Evolutionary conservation across 495 filamentous ascomycete species (phyloP).

Genomic region (Hypoxylon subgilvum): DNA sequence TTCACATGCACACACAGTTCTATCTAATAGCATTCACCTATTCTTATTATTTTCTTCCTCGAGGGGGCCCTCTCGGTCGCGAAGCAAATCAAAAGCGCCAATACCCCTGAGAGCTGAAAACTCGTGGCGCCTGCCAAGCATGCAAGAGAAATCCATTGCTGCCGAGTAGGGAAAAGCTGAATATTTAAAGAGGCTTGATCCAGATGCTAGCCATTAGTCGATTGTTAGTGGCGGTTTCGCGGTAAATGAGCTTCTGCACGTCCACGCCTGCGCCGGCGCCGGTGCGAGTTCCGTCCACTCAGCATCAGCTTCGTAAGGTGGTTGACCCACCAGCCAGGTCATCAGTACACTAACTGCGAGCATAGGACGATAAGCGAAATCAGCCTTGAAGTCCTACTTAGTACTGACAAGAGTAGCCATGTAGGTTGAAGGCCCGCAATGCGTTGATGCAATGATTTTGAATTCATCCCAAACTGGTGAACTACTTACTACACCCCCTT

Average conservation of each 20-base stretch:
- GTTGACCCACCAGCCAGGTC: background rate
- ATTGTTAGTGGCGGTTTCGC: conserved; percentile 18
- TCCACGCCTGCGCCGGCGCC: conserved; percentile 10
- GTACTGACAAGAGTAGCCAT: too few species aligned
- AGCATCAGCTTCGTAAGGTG: background rate
- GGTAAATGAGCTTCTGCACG: conserved; percentile 8
- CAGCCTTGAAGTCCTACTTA: too few species aligned
- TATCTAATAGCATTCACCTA: too few species aligned
- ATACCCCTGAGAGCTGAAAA: conserved; percentile 34
- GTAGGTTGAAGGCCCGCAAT: too few species aligned
- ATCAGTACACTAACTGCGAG: too few species aligned
- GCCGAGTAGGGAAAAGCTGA: conserved; percentile 18
- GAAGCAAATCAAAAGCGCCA: too few species aligned
- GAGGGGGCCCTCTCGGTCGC: too few species aligned
- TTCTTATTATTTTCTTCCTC: too few species aligned
- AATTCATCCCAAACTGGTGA: conserved; percentile 59
- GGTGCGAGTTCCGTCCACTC: background rate
- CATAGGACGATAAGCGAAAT: too few species aligned
- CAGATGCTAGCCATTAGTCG: conserved; percentile 12
- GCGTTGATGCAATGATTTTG: too few species aligned
- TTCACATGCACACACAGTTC: too few species aligned
- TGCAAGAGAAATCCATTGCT: conserved; percentile 7
- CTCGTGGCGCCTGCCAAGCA: conserved; percentile 17
- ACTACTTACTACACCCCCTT: background rate
- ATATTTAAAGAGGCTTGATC: conserved; percentile 6